Conservation (phyloP, 495 filamentous ascomycete species). For the Achaetomiella virescens region DNA sequence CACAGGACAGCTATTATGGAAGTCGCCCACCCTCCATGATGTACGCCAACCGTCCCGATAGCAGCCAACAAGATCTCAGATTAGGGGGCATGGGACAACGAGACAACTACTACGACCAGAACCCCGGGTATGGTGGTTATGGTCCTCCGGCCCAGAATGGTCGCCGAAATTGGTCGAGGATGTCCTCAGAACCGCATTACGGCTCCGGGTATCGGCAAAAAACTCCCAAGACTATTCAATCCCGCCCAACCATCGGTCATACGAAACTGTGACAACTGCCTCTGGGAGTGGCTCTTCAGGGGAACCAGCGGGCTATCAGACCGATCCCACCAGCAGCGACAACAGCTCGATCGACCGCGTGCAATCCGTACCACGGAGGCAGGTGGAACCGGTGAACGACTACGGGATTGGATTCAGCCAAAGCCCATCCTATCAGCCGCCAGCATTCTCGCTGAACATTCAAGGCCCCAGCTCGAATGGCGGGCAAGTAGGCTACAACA, state of each 20-base stretch:
- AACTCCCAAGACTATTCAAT: conserved; percentile 54
- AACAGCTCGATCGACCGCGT: conserved; percentile 82
- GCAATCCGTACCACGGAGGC: conserved; percentile 49
- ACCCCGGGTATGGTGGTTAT: conserved; percentile 28
- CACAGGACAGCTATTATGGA: conserved; percentile 49
- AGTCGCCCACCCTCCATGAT: conserved; percentile 42
- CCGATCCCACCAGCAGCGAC: conserved; percentile 78
- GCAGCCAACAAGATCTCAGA: conserved; percentile 38
- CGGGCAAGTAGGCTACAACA: not conserved
- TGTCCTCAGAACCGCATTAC: conserved; percentile 39
- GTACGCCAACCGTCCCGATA: conserved; percentile 33
- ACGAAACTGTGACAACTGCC: conserved; percentile 73
- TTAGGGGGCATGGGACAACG: conserved; percentile 40
- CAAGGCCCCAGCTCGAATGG: conserved; percentile 7
- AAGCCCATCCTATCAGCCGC: conserved; percentile 30
- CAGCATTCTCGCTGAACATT: conserved; percentile 30
- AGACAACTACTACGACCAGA: conserved; percentile 48
- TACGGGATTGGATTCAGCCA: conserved; percentile 43
- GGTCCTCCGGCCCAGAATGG: conserved; percentile 29
- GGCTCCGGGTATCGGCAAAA: conserved; percentile 21
- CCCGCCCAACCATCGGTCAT: conserved; percentile 66
- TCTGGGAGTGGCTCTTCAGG: conserved; percentile 63
- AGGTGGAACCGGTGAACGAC: conserved; percentile 38
- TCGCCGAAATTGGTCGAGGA: conserved; percentile 44
- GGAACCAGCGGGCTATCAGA: conserved; percentile 72